phyloP scores from a whole-genome alignment of 2,329 filamentous ascomycete species.

The Hyphodiscus sp. region DNA sequence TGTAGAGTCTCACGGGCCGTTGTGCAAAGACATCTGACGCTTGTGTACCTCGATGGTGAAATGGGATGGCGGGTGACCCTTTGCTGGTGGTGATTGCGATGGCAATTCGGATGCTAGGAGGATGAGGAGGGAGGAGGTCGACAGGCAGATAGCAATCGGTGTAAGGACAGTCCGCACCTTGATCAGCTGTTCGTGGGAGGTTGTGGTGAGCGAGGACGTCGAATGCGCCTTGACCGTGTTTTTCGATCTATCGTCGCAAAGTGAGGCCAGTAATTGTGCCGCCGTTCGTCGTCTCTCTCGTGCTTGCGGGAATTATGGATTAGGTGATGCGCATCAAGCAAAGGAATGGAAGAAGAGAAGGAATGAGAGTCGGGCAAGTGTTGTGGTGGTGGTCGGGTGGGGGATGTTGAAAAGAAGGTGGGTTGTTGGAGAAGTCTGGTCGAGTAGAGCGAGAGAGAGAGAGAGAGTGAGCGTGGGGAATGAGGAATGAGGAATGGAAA shows the following conservation, averaged over 20 bases:
- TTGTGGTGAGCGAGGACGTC: conserved; percentile 1
- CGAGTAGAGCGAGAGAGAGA: background rate
- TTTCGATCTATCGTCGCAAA: background rate
- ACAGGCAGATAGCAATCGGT: background rate
- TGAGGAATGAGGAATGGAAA: background rate
- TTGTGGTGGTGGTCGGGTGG: background rate
- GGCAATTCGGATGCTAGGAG: background rate
- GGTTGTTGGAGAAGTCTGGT: background rate
- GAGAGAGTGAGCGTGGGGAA: background rate
- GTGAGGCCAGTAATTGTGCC: background rate
- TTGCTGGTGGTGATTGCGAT: conserved; percentile 5
- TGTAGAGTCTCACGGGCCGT: background rate
- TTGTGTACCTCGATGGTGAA: background rate
- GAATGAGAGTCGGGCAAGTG: background rate
- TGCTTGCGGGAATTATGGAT: background rate
- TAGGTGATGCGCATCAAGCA: background rate
- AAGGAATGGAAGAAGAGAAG: conserved; percentile 1
- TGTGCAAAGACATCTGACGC: background rate
- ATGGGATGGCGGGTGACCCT: background rate
- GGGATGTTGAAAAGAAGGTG: background rate
- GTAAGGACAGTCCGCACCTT: conserved; percentile 11
- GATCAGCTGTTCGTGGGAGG: background rate
- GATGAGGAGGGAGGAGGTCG: background rate
- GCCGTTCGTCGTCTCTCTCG: background rate
- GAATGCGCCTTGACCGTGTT: conserved; percentile 1